Conservation (phyloP, 257 asterid species). For the Nicotiana noctiflora region DNA sequence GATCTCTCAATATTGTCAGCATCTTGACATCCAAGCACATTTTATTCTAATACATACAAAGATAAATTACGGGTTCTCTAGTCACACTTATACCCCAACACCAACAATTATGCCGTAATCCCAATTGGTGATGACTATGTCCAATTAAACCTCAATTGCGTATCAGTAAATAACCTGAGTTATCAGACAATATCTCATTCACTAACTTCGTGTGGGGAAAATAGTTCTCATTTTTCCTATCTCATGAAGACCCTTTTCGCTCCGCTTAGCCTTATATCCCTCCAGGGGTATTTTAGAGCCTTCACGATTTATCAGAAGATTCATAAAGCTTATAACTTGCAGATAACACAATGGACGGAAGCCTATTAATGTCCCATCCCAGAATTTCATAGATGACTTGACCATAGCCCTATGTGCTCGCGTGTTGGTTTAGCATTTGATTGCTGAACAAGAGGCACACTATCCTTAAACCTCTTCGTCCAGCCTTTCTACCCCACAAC, state of each 20-base stretch:
- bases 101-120: neutral
- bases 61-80: neutral
- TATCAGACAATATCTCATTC: too few species aligned
- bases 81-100: neutral
- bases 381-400: constrained; percentile 2
- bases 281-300: neutral
- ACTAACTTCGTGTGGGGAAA: too few species aligned
- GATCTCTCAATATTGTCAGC: neutral
- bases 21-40: neutral
- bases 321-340: neutral
- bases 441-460: neutral
- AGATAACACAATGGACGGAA: neutral
- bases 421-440: neutral
- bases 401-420: neutral
- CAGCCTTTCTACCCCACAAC: neutral
- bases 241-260: too few species aligned
- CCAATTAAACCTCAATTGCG: neutral
- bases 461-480: neutral
- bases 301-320: neutral
- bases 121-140: neutral
- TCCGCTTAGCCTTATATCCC: too few species aligned
- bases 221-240: too few species aligned
- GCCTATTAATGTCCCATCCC: constrained; percentile 6
- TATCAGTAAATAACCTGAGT: neutral
- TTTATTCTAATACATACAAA: neutral